Evolutionary conservation across 129 eudicot species (phyloP).

Genomic region (Ambrosia trifida): DNA sequence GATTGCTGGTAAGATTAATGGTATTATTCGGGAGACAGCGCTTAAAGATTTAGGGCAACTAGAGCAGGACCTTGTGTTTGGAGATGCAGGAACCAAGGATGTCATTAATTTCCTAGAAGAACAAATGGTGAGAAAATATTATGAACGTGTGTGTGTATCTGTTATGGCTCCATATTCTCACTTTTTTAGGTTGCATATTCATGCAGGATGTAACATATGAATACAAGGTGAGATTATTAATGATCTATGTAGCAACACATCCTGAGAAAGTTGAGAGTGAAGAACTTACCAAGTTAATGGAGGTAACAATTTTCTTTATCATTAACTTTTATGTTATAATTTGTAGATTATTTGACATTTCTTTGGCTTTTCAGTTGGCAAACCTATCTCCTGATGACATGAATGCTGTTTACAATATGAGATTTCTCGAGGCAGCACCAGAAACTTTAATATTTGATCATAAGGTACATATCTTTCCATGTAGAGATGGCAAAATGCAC

Average conservation of each 20-base stretch:
- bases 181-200: not conserved
- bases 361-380: slow-evolving; percentile 54
- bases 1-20: slow-evolving; percentile 83
- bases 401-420: slow-evolving; percentile 81
- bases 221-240: slow-evolving; percentile 73
- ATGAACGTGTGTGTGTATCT: not conserved
- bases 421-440: slow-evolving; percentile 69
- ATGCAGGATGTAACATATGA: slow-evolving; percentile 74
- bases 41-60: slow-evolving; percentile 84
- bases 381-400: slow-evolving; percentile 64
- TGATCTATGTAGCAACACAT: slow-evolving; percentile 83
- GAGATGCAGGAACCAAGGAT: slow-evolving; percentile 95
- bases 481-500: not conserved
- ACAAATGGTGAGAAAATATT: slow-evolving; percentile 46
- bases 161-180: slow-evolving; percentile 7
- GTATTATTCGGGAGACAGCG: slow-evolving; percentile 66
- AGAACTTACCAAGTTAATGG: slow-evolving; percentile 62
- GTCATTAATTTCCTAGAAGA: slow-evolving; percentile 62
- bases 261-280: slow-evolving; percentile 76
- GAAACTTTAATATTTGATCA: slow-evolving; percentile 49
- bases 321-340: not conserved
- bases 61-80: slow-evolving; percentile 96
- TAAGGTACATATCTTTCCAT: slow-evolving; percentile 8
- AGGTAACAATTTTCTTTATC: slow-evolving; percentile 42
- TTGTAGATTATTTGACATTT: slow-evolving; percentile 4